Percentiles rank a stretch among this genome's conserved stretches.
Conservation (phyloP, 2,329 filamentous ascomycete genomes). For the Drechslera avenae region DNA sequence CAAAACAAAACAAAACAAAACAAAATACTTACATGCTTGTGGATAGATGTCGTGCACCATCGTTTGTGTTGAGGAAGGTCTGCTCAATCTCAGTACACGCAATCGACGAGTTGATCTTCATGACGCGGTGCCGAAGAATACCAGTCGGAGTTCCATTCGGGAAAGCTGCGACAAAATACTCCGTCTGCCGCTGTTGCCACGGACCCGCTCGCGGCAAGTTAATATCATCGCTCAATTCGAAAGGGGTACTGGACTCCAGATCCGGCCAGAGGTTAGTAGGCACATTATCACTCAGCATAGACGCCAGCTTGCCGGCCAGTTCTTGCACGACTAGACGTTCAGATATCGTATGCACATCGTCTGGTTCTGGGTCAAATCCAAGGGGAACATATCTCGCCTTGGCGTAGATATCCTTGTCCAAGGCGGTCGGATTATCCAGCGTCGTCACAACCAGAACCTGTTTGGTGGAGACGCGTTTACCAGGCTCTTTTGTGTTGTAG, state of each 20-base stretch:
- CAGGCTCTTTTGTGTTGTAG: too few relatives aligned
- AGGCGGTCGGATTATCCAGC: too few relatives aligned
- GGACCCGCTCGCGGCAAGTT: not conserved
- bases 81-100: too few relatives aligned
- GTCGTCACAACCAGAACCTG: too few relatives aligned
- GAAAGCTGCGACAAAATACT: too few relatives aligned
- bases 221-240: not conserved
- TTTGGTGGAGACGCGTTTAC: too few relatives aligned
- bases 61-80: not conserved
- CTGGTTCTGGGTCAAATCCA: slow-evolving; percentile 12
- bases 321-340: slow-evolving; percentile 14
- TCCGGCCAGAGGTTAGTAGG: not conserved
- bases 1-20: too few relatives aligned
- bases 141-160: too few relatives aligned
- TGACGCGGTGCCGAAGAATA: too few relatives aligned
- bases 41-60: not conserved
- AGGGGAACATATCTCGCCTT: not conserved
- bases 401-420: too few relatives aligned
- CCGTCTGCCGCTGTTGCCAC: too few relatives aligned
- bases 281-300: not conserved
- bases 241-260: not conserved
- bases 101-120: too few relatives aligned
- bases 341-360: slow-evolving; percentile 11
- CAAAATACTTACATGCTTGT: not conserved
- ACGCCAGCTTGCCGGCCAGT: slow-evolving; percentile 3